Evolutionary conservation across 768 basidiomycete genomes (phyloP), one percentile per base, ranked within the genome.

Genomic region (Daedaleopsis nitida): DNA sequence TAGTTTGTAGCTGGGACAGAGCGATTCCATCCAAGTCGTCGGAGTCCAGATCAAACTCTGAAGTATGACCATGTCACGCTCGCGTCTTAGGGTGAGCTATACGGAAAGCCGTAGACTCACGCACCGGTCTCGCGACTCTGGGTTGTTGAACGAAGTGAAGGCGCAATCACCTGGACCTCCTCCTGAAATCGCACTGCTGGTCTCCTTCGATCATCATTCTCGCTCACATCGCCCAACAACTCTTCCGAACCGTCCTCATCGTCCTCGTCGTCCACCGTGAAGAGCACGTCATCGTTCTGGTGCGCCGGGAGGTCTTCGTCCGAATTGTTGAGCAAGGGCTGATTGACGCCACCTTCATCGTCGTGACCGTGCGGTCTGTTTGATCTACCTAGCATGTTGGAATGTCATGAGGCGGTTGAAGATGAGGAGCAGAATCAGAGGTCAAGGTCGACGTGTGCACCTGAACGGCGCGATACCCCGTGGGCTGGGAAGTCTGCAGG

Each of bases 21-120:
- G 69, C 65, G 8, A 68, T 65, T 6, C 87, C 87, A 56, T 92
- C 91, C 13, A 94, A 74, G 21, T 92, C 92, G 72, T 95, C 93
- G 0, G 85, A 79, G 69, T 96, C 94, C 19, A 91, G 82, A 13
- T 96, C 94, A 72, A 80, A 96, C 70, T 91, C 93, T 95, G 66
- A 6, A 52, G 47, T 2, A 51, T 39, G 62, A 48, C 62, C 52
- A 51, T 19, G 11, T 61, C 39, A 58, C 19, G 1, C 27, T 38
- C 17, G 34, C 5, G 35, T 8, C 8, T 23, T 16, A n/a, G n/a
- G 11, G 17, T 11, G 58, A 35, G 16, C 34, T 47, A 53, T 19
- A 43, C 51, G 59, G 51, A 37, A 53, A 47, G 27, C 56, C 14
- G 9, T 19, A 59, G 71, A 74, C 72, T 65, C 70, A 85, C 89